Base-by-base conservation (phyloP, 495 filamentous ascomycete species). In the Filosporella fistucella region DNA sequence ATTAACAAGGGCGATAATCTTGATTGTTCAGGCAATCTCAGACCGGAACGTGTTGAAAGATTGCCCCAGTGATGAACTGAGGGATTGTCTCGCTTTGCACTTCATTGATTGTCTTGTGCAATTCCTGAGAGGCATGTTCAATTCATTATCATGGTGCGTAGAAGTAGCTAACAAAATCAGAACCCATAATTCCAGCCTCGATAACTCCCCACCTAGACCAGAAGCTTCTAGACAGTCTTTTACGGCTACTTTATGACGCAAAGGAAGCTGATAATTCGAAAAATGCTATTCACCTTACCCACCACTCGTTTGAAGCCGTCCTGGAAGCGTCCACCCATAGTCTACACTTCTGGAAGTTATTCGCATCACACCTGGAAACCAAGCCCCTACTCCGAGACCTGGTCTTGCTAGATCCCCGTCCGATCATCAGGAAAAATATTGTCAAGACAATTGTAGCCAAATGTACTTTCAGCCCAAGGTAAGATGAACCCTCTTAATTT, bases 281-380 rank as follows among this genome's bases (percentile, higher is more conserved):
- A 25, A 50, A 59, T 25, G 60, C 68, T 16, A 48, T 71, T 35
- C 53, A 66, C 65, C 56, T 79, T 59, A 53, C 80, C 3, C 60
- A 68, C 36, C 57, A 74, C 32, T 75, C 74, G 22, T 82, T 89
- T 42, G 75, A 78, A 12, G 68, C 80, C 11, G 65, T 91, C 2
- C 64, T 89, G 0, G 80, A 88, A 59, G 78, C 72, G 13, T 86
- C 82, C 33, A 63, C 81, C 11, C 71, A 79, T 36, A 84, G 77
- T 42, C 49, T 62, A 10, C 45, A 55, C 0, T 75, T 89, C 51
- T 88, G 86, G 84, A 47, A 58, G 2, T 65, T 68, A 4, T 77
- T 89, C 50, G 75, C 59, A 28, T 42, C 49, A 10, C 67, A 72
- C 52, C 46, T 54, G 6, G 41, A 48, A 1, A 55, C 63, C 1